Evolutionary conservation across 345 rosid genomes (phyloP).

Genomic region (Pseudoturritis turrita): DNA sequence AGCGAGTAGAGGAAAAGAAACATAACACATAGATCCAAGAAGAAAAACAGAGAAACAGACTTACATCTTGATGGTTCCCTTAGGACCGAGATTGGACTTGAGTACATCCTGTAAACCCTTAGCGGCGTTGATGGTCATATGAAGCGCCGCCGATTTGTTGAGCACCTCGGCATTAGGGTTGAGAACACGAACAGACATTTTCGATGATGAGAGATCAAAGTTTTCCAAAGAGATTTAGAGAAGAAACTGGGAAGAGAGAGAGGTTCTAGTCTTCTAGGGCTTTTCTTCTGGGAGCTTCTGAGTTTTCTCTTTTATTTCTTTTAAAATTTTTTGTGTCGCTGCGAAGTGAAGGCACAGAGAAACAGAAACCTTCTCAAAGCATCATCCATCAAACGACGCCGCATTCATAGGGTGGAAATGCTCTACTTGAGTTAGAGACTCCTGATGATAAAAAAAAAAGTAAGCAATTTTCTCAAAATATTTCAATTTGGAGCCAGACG

Average conservation of each 20-base stretch:
- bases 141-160: conserved; percentile 97
- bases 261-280: conserved; percentile 10
- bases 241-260: background rate
- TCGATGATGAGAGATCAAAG: conserved; percentile 18
- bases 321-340: conserved; percentile 11
- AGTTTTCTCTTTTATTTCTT: conserved; percentile 14
- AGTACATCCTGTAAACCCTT: conserved; percentile 95
- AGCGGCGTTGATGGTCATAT: conserved; percentile 98
- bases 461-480: background rate
- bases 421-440: background rate
- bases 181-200: conserved; percentile 82
- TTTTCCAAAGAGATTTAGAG: background rate
- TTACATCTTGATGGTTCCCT: conserved; percentile 96
- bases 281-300: conserved; percentile 19
- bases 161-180: conserved; percentile 98
- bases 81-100: conserved; percentile 91
- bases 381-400: background rate
- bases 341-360: background rate
- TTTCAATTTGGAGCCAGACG: background rate
- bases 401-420: background rate
- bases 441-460: no score
- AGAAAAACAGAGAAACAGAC: background rate
- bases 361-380: background rate
- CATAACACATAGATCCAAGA: background rate
- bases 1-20: background rate